phyloP scores from a whole-genome alignment of 345 rosid species.

The Hibiscus tridactylites region DNA sequence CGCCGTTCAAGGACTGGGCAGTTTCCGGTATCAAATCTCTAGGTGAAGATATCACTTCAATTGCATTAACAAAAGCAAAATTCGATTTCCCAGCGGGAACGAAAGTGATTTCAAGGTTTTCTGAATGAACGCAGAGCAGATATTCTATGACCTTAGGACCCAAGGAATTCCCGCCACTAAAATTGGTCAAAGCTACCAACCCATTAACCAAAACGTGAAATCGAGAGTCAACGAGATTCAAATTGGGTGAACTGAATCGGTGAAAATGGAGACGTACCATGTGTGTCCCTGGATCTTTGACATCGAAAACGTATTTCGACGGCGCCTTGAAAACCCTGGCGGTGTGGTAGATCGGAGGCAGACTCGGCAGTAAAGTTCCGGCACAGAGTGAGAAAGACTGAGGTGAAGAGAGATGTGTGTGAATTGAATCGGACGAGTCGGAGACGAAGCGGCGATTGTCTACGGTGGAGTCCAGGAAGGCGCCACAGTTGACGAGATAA shows the following conservation, averaged over 20 bases:
- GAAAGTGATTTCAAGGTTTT: conserved; percentile 46
- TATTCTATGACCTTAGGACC: conserved; percentile 54
- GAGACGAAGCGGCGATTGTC: conserved; percentile 56
- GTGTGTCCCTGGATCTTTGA: conserved; percentile 56
- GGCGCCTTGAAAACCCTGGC: conserved; percentile 61
- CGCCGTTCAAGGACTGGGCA: conserved; percentile 32
- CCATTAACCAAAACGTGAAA: conserved; percentile 76
- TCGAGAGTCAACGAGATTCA: conserved; percentile 29
- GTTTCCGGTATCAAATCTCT: conserved; percentile 62
- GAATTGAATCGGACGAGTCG: conserved; percentile 25
- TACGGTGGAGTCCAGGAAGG: conserved; percentile 44
- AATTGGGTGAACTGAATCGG: conserved; percentile 35
- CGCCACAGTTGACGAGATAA: conserved; percentile 65
- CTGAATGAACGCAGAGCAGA: conserved; percentile 39
- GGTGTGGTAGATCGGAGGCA: conserved; percentile 48
- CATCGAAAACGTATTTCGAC: conserved; percentile 50
- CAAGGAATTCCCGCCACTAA: conserved; percentile 26
- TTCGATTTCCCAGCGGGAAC: conserved; percentile 39
- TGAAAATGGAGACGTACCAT: conserved; percentile 74
- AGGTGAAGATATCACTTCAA: conserved; percentile 88
- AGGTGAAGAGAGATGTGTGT: conserved; percentile 25
- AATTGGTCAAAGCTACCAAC: conserved; percentile 61
- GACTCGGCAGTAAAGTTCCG: conserved; percentile 17
- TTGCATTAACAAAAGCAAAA: conserved; percentile 70
- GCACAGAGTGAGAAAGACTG: conserved; percentile 27